Evolutionary conservation across 1,139 yeast genomes (phyloP).

Genomic region (Magnusiomyces suaveolens): DNA sequence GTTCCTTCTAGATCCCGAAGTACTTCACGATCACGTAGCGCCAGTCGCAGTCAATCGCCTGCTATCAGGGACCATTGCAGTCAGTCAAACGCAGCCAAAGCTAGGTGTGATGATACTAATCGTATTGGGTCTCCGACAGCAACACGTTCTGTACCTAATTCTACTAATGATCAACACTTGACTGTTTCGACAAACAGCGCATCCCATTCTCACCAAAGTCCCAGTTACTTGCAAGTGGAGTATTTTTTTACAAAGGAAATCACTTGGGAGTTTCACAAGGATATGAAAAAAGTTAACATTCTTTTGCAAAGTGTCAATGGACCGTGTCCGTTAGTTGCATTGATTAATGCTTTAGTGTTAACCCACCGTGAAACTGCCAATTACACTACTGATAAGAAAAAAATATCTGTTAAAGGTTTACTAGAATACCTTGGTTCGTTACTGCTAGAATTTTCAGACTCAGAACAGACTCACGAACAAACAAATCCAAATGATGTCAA

Average conservation of each 20-base stretch:
- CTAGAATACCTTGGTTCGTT: conserved; percentile 31
- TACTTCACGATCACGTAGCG: too few relatives aligned
- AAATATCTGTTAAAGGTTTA: conserved; percentile 23
- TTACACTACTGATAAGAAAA: conserved; percentile 21
- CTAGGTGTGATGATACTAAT: too few relatives aligned
- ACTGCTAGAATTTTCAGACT: conserved; percentile 29
- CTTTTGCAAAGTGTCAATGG: conserved; percentile 78
- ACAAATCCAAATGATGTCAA: conserved; percentile 26
- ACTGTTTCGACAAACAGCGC: too few relatives aligned
- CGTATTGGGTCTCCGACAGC: too few relatives aligned
- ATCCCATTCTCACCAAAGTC: too few relatives aligned
- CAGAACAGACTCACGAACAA: conserved; percentile 1
- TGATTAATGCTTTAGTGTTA: conserved; percentile 53
- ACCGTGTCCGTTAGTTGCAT: conserved; percentile 82
- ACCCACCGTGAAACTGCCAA: conserved; percentile 18
- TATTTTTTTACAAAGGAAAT: conserved; percentile 12
- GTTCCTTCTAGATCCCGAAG: too few relatives aligned
- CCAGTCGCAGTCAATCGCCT: too few relatives aligned
- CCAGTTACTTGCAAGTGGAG: conserved; percentile 4
- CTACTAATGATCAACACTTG: too few relatives aligned
- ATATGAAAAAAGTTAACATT: conserved; percentile 31
- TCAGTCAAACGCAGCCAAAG: too few relatives aligned
- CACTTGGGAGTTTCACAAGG: background rate
- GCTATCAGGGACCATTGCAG: too few relatives aligned
- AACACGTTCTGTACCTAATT: too few relatives aligned